Evolutionary conservation across 2,329 filamentous ascomycete genomes (phyloP).

Genomic region (Exserohilum rostratum): DNA sequence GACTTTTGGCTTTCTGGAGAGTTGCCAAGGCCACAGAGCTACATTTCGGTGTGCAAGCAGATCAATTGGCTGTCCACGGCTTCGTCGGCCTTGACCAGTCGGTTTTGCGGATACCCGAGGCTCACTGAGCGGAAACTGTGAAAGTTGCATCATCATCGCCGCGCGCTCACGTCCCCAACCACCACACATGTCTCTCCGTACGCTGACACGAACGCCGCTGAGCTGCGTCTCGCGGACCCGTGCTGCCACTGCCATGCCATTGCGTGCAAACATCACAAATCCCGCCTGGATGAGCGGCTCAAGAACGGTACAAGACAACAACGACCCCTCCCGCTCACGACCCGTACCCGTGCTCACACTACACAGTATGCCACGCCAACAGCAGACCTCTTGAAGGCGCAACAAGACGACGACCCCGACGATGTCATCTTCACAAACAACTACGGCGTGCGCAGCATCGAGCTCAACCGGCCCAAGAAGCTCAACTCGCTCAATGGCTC

Average conservation of each 20-base stretch:
- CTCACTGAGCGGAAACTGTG: constrained; percentile 34
- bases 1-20: not conserved
- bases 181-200: constrained; percentile 55
- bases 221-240: constrained; percentile 45
- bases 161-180: too few species aligned
- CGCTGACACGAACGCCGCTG: constrained; percentile 48
- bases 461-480: constrained; percentile 92
- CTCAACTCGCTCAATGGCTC: constrained; percentile 91
- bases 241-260: constrained; percentile 67
- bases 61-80: constrained; percentile 1
- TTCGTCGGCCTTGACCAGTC: not conserved
- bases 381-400: constrained; percentile 56
- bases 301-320: constrained; percentile 58
- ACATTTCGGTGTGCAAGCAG: not conserved
- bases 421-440: constrained; percentile 92
- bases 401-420: constrained; percentile 74
- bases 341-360: constrained; percentile 15
- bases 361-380: constrained; percentile 45
- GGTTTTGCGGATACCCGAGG: constrained; percentile 48
- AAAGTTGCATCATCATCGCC: constrained; percentile 41
- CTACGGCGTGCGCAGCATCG: constrained; percentile 88
- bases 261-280: constrained; percentile 75
- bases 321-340: constrained; percentile 6
- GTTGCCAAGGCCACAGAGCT: not conserved
- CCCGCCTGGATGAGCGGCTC: constrained; percentile 59